These are phyloP conservation scores for Eremothecium gossypii DNA, from an alignment of 1,139 yeast species.

Conservation along the genomic window DNA sequence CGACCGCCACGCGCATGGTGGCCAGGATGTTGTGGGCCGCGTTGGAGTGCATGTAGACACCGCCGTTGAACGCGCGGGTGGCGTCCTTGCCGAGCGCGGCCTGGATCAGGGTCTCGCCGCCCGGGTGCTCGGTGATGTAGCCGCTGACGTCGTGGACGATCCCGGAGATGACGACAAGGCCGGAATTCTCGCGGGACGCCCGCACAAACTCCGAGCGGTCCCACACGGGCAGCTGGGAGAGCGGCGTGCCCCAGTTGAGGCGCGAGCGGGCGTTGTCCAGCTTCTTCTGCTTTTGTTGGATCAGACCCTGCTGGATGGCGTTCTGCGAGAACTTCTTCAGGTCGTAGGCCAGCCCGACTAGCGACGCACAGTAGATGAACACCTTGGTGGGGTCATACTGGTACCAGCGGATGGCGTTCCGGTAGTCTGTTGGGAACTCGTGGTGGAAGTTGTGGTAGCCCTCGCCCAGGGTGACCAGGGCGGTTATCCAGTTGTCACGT, in stretches of 20 bases:
- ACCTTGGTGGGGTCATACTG: constrained; percentile 97
- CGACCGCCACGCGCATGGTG: constrained; percentile 91
- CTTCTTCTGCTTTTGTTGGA: constrained; percentile 96
- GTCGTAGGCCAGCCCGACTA: constrained; percentile 81
- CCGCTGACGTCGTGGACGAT: constrained; percentile 86
- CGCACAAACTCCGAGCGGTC: constrained; percentile 74
- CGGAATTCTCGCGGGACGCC: constrained; percentile 46
- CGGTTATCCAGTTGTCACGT: constrained; percentile 90
- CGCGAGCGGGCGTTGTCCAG: constrained; percentile 68
- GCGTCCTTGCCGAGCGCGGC: constrained; percentile 94
- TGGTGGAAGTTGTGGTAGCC: constrained; percentile 99
- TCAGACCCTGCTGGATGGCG: constrained; percentile 91
- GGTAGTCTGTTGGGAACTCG: constrained; percentile 96
- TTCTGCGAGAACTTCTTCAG: constrained; percentile 89
- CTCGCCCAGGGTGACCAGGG: constrained; percentile 93
- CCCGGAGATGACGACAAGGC: constrained; percentile 79
- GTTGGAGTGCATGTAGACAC: constrained; percentile 92
- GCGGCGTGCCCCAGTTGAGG: constrained; percentile 88
- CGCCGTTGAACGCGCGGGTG: constrained; percentile 95
- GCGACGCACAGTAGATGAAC: constrained; percentile 58
- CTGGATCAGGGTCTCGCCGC: constrained; percentile 83
- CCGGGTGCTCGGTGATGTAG: constrained; percentile 91
- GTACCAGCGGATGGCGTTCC: constrained; percentile 97
- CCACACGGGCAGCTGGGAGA: constrained; percentile 83
- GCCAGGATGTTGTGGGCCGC: constrained; percentile 96